A percentile compares a stretch with the other conserved stretches of the same genome.
These are phyloP conservation scores for Magnolia sinica DNA, from an alignment of 164 flowering plant species.

Conservation along the genomic window DNA sequence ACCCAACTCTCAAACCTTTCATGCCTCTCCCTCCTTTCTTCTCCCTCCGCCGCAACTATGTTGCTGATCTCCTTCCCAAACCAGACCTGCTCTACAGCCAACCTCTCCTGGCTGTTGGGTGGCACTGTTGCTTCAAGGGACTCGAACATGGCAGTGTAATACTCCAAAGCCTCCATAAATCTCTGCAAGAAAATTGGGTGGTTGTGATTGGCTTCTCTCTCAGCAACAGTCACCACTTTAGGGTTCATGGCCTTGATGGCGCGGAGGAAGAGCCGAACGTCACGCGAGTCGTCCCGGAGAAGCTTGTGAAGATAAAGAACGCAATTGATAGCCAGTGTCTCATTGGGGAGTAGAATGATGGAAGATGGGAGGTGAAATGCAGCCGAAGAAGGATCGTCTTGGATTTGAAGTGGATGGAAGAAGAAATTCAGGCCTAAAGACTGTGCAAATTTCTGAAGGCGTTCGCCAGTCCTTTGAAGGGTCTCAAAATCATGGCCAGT, in stretches of 20 bases:
- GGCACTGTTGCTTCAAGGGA: constrained; percentile 90
- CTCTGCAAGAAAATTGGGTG: constrained; percentile 54
- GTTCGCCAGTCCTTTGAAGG: constrained; percentile 70
- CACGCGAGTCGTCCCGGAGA: constrained; percentile 31
- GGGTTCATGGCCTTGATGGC: constrained; percentile 69
- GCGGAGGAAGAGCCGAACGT: constrained; percentile 40
- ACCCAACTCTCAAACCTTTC: constrained; percentile 76
- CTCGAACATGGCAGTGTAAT: constrained; percentile 72
- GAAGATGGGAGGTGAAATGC: constrained; percentile 24
- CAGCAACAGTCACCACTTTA: constrained; percentile 67
- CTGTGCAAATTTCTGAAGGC: constrained; percentile 65
- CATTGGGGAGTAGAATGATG: constrained; percentile 40
- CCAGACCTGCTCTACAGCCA: constrained; percentile 74
- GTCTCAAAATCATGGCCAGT: constrained; percentile 51
- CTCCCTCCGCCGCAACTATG: constrained; percentile 59
- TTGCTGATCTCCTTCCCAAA: constrained; percentile 72
- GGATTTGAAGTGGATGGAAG: constrained; percentile 62
- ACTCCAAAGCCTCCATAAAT: constrained; percentile 69
- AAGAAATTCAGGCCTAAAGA: constrained; percentile 72
- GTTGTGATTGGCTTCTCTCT: constrained; percentile 72
- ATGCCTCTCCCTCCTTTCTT: constrained; percentile 52
- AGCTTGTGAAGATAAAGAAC: constrained; percentile 65
- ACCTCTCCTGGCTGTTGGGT: constrained; percentile 68
- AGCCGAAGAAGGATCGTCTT: constrained; percentile 12
- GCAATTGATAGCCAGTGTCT: constrained; percentile 72